These are phyloP conservation scores for Cryphonectria nitschkei DNA, from an alignment of 2,329 filamentous ascomycete species.

Conservation along the genomic window DNA sequence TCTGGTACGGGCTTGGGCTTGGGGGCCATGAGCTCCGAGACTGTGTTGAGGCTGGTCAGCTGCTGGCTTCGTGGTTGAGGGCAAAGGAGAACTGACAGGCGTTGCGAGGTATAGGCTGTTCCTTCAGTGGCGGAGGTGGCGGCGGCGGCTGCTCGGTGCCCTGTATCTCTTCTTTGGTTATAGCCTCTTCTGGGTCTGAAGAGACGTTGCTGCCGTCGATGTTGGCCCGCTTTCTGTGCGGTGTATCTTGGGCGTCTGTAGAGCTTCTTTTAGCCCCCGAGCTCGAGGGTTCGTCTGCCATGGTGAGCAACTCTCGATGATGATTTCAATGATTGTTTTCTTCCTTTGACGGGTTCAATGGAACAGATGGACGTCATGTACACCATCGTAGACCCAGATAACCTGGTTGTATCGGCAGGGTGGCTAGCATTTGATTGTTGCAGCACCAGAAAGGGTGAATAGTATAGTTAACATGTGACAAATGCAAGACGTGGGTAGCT, in stretches of 20 bases:
- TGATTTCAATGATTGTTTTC: neutral
- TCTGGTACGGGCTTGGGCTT: conserved; percentile 44
- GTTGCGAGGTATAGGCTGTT: conserved; percentile 39
- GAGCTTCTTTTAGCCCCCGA: conserved; percentile 14
- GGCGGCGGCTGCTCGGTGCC: conserved; percentile 37
- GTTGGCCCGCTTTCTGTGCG: conserved; percentile 18
- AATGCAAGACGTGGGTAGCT: neutral
- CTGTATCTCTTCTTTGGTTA: conserved; percentile 45
- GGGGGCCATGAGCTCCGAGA: conserved; percentile 59
- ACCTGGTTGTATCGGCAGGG: neutral
- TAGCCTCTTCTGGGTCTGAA: conserved; percentile 42
- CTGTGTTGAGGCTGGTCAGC: conserved; percentile 34
- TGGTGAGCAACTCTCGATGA: neutral
- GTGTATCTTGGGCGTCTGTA: conserved; percentile 8
- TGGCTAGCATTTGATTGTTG: neutral
- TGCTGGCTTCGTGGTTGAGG: conserved; percentile 20
- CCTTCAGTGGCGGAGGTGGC: conserved; percentile 32
- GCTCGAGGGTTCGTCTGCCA: conserved; percentile 8
- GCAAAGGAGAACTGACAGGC: conserved; percentile 42
- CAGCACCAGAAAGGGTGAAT: neutral
- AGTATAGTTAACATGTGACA: neutral
- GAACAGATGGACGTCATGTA: neutral
- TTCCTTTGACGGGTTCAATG: neutral
- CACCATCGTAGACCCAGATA: neutral
- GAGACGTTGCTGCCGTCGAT: neutral